Conservation (phyloP, 257 asterid genomes). For the Osmanthus fragrans region DNA sequence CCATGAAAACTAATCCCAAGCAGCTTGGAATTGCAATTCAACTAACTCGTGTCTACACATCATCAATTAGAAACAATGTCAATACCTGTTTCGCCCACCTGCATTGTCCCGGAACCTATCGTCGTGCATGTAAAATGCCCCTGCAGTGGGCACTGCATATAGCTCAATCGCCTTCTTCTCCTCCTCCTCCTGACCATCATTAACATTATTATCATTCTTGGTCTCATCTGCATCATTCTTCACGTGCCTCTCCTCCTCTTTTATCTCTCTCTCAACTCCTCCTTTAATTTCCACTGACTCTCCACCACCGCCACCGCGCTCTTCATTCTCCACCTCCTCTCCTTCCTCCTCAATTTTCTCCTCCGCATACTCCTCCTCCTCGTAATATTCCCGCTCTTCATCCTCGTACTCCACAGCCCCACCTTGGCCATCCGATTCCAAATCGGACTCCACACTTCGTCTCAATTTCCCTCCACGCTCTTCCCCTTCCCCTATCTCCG, state of each 20-base stretch:
- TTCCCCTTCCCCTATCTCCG: constrained; percentile 33
- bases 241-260: constrained; percentile 35
- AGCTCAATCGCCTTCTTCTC: constrained; percentile 81
- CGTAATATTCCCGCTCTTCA: constrained; percentile 47
- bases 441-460: constrained; percentile 63
- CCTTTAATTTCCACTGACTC: constrained; percentile 40
- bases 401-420: constrained; percentile 57
- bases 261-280: constrained; percentile 29
- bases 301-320: constrained; percentile 27
- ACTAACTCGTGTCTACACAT: not conserved
- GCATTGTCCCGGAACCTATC: constrained; percentile 88
- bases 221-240: constrained; percentile 30
- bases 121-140: constrained; percentile 99
- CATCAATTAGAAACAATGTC: constrained; percentile 3
- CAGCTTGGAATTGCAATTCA: constrained; percentile 5
- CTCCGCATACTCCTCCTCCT: constrained; percentile 53
- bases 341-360: constrained; percentile 38
- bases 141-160: constrained; percentile 95
- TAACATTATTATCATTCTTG: constrained; percentile 35
- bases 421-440: constrained; percentile 70
- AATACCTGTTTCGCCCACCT: constrained; percentile 78
- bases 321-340: constrained; percentile 38
- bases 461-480: constrained; percentile 36
- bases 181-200: constrained; percentile 42
- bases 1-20: not conserved